Percentiles rank a stretch among this genome's conserved stretches.
Conservation (phyloP, 2,329 filamentous ascomycete genomes). For the Rutstroemia sydowiana region DNA sequence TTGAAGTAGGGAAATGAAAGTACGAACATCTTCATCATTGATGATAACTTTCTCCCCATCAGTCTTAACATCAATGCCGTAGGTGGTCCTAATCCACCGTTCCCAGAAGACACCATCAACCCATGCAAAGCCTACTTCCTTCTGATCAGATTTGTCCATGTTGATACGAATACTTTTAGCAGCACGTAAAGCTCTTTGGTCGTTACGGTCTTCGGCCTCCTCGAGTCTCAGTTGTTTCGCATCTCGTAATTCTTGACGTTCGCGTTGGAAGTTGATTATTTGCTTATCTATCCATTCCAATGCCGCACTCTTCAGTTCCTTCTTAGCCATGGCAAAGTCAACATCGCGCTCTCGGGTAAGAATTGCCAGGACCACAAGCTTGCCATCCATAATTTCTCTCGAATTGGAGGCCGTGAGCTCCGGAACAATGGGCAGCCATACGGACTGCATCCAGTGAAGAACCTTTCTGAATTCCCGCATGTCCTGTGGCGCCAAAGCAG, state of each 20-base stretch:
- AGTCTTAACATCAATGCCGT: constrained; percentile 74
- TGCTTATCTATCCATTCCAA: constrained; percentile 98
- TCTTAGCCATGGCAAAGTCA: constrained; percentile 68
- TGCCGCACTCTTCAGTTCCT: constrained; percentile 91
- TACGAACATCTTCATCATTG: constrained; percentile 90
- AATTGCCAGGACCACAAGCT: constrained; percentile 88
- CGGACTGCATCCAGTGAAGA: constrained; percentile 87
- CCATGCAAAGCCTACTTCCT: constrained; percentile 93
- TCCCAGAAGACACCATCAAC: constrained; percentile 97
- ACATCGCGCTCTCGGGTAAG: constrained; percentile 73
- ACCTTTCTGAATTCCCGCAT: constrained; percentile 84
- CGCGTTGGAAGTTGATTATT: constrained; percentile 81
- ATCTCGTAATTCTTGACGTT: constrained; percentile 87
- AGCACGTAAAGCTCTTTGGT: constrained; percentile 75
- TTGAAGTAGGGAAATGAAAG: not conserved
- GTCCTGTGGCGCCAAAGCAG: constrained; percentile 75
- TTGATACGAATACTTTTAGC: constrained; percentile 90
- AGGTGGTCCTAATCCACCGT: constrained; percentile 91
- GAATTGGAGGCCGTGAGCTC: constrained; percentile 89
- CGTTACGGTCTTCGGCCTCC: constrained; percentile 87
- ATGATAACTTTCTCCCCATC: constrained; percentile 91
- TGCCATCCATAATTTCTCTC: constrained; percentile 88
- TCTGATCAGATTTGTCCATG: constrained; percentile 79
- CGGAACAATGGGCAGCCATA: constrained; percentile 93
- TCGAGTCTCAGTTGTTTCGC: constrained; percentile 93